Evolutionary conservation across 108 stramenopile species (phyloP).

Genomic region (Skeletonema costatum): DNA sequence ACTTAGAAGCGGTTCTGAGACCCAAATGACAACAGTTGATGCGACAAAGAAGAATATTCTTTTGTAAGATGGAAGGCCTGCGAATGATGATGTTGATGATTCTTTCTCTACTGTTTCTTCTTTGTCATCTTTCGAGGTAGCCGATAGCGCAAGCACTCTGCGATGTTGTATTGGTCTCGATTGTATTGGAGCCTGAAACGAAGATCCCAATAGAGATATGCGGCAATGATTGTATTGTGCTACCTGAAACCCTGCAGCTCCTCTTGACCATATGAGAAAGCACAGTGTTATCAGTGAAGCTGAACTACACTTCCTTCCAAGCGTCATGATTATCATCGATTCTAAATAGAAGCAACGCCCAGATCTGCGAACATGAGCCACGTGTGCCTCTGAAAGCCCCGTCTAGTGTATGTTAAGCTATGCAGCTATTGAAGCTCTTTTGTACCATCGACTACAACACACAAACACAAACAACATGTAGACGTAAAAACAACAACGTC

Average conservation of each 20-base stretch:
- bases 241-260: neutral
- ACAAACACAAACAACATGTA: too few species aligned
- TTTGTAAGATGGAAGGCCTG: constrained; percentile 65
- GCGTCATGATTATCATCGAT: neutral
- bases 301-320: neutral
- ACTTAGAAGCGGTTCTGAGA: constrained; percentile 89
- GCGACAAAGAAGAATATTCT: constrained; percentile 61
- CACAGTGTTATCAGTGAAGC: neutral
- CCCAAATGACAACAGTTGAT: constrained; percentile 87
- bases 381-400: too few species aligned
- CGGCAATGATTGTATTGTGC: neutral
- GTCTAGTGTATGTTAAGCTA: too few species aligned
- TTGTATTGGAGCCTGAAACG: neutral
- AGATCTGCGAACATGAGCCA: too few species aligned
- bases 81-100: constrained; percentile 22
- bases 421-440: too few species aligned
- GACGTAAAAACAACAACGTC: too few species aligned
- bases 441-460: too few species aligned
- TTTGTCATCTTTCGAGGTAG: neutral
- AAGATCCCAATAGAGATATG: neutral
- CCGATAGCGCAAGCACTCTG: neutral
- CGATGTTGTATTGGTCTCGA: neutral
- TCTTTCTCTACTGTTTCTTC: neutral
- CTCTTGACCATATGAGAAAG: neutral
- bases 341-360: neutral